These are phyloP conservation scores for Phlyctochytrium planicorne DNA, from an alignment of 192 early-diverging fungal species.

Conservation along the genomic window DNA sequence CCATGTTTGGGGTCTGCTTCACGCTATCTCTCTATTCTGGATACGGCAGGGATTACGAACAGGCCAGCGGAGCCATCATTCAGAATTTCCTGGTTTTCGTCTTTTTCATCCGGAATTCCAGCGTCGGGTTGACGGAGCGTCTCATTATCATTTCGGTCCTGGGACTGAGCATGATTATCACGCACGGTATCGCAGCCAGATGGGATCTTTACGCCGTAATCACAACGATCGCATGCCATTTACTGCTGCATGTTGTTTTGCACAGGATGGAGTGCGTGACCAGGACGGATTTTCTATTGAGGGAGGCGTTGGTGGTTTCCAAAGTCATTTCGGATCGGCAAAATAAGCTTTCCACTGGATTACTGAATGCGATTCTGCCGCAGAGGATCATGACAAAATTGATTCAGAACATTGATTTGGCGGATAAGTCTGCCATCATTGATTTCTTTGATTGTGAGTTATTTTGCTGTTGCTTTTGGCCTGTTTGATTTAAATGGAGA, in stretches of 20 bases:
- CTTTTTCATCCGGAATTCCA: not conserved
- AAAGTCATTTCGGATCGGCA: not conserved
- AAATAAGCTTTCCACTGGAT: not conserved
- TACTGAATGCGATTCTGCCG: constrained; percentile 1
- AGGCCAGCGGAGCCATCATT: not conserved
- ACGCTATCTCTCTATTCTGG: not conserved
- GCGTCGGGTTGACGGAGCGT: not conserved
- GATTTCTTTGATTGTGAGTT: not conserved
- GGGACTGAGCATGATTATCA: not conserved
- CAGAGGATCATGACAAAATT: not conserved
- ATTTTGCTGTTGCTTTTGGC: not conserved
- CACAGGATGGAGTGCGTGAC: constrained; percentile 4
- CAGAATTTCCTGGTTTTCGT: not conserved
- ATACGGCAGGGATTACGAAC: not conserved
- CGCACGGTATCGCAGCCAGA: not conserved
- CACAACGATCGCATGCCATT: not conserved
- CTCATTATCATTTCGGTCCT: not conserved
- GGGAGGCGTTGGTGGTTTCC: not conserved
- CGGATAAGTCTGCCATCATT: not conserved
- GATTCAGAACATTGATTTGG: not conserved
- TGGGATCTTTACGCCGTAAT: not conserved
- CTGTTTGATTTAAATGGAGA: not conserved
- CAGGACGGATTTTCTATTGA: not conserved
- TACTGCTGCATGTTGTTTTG: not conserved
- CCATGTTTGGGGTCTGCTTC: not conserved